Conservation (phyloP, 306 rosid genomes). For the Potentilla sterilis region DNA sequence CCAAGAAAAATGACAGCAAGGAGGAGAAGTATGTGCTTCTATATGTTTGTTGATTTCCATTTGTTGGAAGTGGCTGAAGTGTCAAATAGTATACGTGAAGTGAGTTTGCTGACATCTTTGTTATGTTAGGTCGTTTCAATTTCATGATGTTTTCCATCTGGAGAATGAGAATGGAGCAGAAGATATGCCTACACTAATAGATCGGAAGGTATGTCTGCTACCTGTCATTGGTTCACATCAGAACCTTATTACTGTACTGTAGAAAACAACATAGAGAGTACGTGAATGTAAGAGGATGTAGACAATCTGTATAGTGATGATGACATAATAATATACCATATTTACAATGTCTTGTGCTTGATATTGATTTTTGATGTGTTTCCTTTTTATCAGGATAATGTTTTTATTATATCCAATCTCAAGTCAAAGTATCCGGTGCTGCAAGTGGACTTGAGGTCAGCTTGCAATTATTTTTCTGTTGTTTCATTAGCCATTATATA, state of each 20-base stretch:
- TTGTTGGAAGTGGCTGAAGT: slow-evolving; percentile 18
- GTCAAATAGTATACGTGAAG: slow-evolving; percentile 13
- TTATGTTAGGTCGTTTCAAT: slow-evolving; percentile 74
- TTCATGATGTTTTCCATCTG: slow-evolving; percentile 86
- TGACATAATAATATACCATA: background rate
- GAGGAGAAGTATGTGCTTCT: slow-evolving; percentile 80
- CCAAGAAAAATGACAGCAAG: slow-evolving; percentile 89
- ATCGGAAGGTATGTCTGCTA: slow-evolving; percentile 60
- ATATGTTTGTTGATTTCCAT: slow-evolving; percentile 22
- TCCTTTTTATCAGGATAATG: slow-evolving; percentile 65
- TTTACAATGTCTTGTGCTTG: background rate
- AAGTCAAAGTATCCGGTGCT: slow-evolving; percentile 94
- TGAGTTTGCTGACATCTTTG: slow-evolving; percentile 29
- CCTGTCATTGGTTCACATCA: slow-evolving; percentile 11
- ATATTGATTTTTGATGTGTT: background rate
- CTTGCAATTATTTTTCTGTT: background rate
- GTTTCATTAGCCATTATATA: slow-evolving; percentile 19
- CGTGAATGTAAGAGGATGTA: background rate
- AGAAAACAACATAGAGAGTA: background rate
- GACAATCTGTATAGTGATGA: background rate
- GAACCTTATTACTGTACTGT: background rate
- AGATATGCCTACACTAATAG: slow-evolving; percentile 90
- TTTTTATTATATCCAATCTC: slow-evolving; percentile 81
- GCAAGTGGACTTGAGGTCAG: slow-evolving; percentile 81
- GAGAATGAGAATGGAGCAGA: slow-evolving; percentile 86